Percentiles rank a stretch among this genome's conserved stretches.
Evolutionary conservation across 495 filamentous ascomycete genomes (phyloP).

Genomic region (Aspergillus leporis): DNA sequence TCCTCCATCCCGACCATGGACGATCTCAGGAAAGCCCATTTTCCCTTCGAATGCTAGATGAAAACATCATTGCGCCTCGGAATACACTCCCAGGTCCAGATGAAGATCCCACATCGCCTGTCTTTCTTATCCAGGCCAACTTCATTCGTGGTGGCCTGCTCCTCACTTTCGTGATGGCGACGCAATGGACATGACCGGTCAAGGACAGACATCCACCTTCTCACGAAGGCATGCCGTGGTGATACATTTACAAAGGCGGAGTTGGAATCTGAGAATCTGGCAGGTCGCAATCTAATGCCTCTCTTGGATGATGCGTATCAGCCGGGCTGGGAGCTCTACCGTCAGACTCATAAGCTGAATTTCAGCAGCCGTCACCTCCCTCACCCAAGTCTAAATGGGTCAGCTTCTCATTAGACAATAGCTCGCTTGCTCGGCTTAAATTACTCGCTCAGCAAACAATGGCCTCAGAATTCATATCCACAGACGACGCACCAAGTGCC

Average conservation of each 20-base stretch:
- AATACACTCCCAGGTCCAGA: constrained; percentile 36
- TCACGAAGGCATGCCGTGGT: constrained; percentile 53
- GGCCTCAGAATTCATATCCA: constrained; percentile 39
- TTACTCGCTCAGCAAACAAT: constrained; percentile 31
- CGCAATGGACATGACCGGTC: constrained; percentile 55
- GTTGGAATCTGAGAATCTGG: constrained; percentile 44
- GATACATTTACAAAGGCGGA: constrained; percentile 48
- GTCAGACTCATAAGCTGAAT: neutral
- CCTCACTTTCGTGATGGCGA: constrained; percentile 47
- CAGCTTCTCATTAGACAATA: constrained; percentile 39
- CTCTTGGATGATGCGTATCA: constrained; percentile 37
- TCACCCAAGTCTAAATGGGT: constrained; percentile 38
- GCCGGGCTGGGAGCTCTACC: constrained; percentile 20
- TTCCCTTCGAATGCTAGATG: constrained; percentile 57
- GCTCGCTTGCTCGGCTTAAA: constrained; percentile 43
- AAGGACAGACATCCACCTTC: constrained; percentile 49
- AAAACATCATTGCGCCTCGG: constrained; percentile 45
- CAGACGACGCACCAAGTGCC: constrained; percentile 55
- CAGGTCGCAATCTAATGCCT: constrained; percentile 41
- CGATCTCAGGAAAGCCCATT: constrained; percentile 37
- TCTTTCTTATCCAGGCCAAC: constrained; percentile 54
- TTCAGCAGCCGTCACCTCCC: constrained; percentile 4
- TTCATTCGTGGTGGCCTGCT: constrained; percentile 52
- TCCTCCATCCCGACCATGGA: constrained; percentile 41
- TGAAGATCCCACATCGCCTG: constrained; percentile 23